Evolutionary conservation across 805 yeast species (phyloP).

Genomic region (Saccharomycopsis sp.): DNA sequence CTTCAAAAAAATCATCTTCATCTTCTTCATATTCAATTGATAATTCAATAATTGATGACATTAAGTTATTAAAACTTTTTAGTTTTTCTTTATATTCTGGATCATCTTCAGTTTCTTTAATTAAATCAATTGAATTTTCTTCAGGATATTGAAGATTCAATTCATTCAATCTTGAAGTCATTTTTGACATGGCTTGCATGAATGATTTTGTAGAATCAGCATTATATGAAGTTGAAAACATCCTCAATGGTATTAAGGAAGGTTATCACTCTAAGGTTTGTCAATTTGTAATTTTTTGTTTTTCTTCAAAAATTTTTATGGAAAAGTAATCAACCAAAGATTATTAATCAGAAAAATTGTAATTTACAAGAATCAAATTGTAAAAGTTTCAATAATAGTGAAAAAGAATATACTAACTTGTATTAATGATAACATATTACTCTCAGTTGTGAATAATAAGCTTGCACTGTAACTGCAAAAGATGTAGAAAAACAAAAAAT

Average conservation of each 20-base stretch:
- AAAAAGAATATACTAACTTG: too few relatives aligned
- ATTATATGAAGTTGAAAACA: conserved; percentile 30
- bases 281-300: too few relatives aligned
- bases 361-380: too few relatives aligned
- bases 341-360: not conserved
- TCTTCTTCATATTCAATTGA: not conserved
- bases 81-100: too few relatives aligned
- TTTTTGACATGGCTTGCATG: conserved; percentile 67
- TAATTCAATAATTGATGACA: conserved; percentile 6
- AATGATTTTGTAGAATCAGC: conserved; percentile 63
- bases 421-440: too few relatives aligned
- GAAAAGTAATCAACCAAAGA: not conserved
- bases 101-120: conserved; percentile 28
- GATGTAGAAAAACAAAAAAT: not conserved
- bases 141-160: conserved; percentile 22
- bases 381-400: too few relatives aligned
- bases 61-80: conserved; percentile 29
- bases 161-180: conserved; percentile 39
- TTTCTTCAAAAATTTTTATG: too few relatives aligned
- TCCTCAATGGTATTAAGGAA: not conserved
- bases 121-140: conserved; percentile 25
- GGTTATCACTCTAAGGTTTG: not conserved
- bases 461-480: too few relatives aligned
- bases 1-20: not conserved
- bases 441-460: too few relatives aligned